Conservation (phyloP, 257 asterid species). For the Fraxinus americana region DNA sequence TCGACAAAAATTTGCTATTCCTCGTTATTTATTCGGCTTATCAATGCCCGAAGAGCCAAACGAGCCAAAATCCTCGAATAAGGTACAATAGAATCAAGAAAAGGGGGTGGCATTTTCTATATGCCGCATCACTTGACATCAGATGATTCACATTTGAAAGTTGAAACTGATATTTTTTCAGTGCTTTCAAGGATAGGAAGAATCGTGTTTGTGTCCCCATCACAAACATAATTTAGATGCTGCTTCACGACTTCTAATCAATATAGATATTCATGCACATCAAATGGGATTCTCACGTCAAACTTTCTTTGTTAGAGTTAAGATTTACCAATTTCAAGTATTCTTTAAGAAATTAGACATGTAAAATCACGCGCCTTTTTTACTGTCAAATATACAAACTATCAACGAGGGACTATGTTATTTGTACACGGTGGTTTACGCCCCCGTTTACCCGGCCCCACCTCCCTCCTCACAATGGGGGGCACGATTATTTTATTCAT, state of each 20-base stretch:
- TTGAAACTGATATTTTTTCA: background rate
- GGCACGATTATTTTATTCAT: too few species aligned
- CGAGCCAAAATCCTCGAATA: background rate
- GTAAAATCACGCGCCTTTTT: too few species aligned
- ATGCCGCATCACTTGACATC: background rate
- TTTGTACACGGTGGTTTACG: too few species aligned
- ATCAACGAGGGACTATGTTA: too few species aligned
- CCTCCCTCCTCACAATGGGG: too few species aligned
- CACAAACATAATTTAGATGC: background rate
- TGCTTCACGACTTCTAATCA: background rate
- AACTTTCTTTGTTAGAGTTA: too few species aligned
- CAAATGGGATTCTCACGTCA: background rate
- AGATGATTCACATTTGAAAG: background rate
- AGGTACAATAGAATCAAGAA: background rate
- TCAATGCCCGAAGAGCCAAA: background rate
- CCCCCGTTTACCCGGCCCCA: too few species aligned
- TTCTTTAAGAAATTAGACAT: too few species aligned
- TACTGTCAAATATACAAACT: too few species aligned
- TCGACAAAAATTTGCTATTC: background rate
- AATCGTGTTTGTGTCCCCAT: background rate
- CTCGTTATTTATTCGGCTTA: background rate
- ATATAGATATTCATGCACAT: background rate
- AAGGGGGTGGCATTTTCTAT: background rate
- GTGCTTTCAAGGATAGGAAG: background rate
- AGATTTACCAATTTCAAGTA: too few species aligned